Conservation (phyloP, 2,329 filamentous ascomycete genomes). For the Aspergillus sp. region DNA sequence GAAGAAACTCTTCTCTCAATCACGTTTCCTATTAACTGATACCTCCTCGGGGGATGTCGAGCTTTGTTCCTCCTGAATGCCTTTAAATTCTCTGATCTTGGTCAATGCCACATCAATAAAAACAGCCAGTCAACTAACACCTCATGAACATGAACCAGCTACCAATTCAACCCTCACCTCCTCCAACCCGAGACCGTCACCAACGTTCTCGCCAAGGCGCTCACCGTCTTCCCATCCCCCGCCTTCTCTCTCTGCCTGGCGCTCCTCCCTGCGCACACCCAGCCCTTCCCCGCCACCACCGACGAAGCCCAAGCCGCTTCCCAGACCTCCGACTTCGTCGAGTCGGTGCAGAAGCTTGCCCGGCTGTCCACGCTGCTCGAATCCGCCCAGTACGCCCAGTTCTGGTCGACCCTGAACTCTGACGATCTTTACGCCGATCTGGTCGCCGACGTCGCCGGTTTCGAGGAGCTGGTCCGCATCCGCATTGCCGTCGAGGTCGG, state of each 20-base stretch:
- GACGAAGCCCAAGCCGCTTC: slow-evolving; percentile 39
- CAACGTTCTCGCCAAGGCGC: slow-evolving; percentile 97
- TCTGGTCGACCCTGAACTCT: slow-evolving; percentile 89
- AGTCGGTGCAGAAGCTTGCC: slow-evolving; percentile 86
- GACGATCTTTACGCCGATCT: slow-evolving; percentile 96
- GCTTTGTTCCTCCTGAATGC: slow-evolving; percentile 69
- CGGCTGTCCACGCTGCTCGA: slow-evolving; percentile 83
- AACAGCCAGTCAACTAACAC: not conserved
- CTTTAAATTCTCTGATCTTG: slow-evolving; percentile 2
- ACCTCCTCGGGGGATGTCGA: slow-evolving; percentile 60
- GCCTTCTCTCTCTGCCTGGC: slow-evolving; percentile 94
- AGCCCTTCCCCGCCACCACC: slow-evolving; percentile 57
- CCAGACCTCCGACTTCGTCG: slow-evolving; percentile 59
- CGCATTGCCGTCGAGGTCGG: slow-evolving; percentile 85
- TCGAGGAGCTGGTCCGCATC: slow-evolving; percentile 89
- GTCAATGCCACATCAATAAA: too few relatives aligned
- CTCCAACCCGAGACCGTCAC: slow-evolving; percentile 95
- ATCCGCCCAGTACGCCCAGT: slow-evolving; percentile 82
- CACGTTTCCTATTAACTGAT: slow-evolving; percentile 99
- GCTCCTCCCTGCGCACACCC: slow-evolving; percentile 81
- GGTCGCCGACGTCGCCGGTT: slow-evolving; percentile 88
- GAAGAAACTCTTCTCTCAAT: slow-evolving; percentile 58
- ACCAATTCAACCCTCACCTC: slow-evolving; percentile 99
- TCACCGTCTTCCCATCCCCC: slow-evolving; percentile 93
- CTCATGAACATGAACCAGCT: slow-evolving; percentile 55